Conservation (phyloP, 2,329 filamentous ascomycete species). For the Didymella arachidicola region DNA sequence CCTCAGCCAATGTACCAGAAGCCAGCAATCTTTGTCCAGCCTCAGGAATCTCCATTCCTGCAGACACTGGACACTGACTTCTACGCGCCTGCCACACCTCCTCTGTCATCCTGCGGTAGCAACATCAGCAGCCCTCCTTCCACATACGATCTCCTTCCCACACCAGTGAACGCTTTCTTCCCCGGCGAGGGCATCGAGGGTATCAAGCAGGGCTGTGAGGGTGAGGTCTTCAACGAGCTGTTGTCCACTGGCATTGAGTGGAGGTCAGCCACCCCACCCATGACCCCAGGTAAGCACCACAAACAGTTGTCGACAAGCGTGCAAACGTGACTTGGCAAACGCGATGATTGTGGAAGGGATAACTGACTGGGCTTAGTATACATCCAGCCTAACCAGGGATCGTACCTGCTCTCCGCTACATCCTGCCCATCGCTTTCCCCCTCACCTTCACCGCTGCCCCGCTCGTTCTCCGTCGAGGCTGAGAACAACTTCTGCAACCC, state of each 20-base stretch:
- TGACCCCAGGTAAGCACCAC: conserved; percentile 81
- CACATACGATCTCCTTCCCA: conserved; percentile 77
- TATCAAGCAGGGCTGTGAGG: conserved; percentile 68
- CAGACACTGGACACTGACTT: conserved; percentile 78
- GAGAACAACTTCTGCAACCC: conserved; percentile 91
- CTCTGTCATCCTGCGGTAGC: conserved; percentile 85
- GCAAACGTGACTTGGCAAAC: conserved; percentile 7
- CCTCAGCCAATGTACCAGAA: conserved; percentile 78
- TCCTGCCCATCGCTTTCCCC: conserved; percentile 87
- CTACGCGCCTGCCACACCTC: conserved; percentile 85
- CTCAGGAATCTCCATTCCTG: conserved; percentile 63
- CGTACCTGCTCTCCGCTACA: conserved; percentile 74
- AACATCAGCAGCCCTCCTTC: conserved; percentile 82
- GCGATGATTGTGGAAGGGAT: conserved; percentile 9
- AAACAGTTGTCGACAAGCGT: conserved; percentile 7
- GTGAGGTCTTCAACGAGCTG: conserved; percentile 74
- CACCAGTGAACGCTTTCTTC: conserved; percentile 84
- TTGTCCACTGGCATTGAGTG: conserved; percentile 79
- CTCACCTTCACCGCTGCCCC: conserved; percentile 80
- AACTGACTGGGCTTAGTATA: conserved; percentile 62
- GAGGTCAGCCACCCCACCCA: conserved; percentile 78
- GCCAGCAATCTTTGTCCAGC: conserved; percentile 72
- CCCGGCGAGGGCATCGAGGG: conserved; percentile 49
- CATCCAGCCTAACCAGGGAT: conserved; percentile 69
- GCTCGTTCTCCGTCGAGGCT: conserved; percentile 71